phyloP scores from a whole-genome alignment of 768 basidiomycete genomes.

The Pleurotus cornucopiae region DNA sequence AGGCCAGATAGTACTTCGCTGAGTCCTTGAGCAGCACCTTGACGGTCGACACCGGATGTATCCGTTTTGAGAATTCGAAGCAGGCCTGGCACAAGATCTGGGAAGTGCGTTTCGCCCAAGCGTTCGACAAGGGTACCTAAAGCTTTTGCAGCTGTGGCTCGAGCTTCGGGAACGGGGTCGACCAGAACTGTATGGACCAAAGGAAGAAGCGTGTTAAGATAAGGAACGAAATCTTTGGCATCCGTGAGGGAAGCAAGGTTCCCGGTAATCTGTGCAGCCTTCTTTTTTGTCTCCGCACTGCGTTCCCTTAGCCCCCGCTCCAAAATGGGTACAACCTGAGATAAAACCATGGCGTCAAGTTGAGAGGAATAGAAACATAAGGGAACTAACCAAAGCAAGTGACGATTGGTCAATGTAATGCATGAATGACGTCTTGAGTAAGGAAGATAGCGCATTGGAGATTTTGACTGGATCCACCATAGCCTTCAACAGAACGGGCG shows the following conservation, averaged over 20 bases:
- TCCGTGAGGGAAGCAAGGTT: slow-evolving; percentile 90
- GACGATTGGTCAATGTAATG: slow-evolving; percentile 99
- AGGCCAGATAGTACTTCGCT: slow-evolving; percentile 93
- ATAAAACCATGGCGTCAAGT: slow-evolving; percentile 1
- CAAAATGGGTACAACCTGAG: slow-evolving; percentile 87
- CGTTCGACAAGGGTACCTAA: slow-evolving; percentile 96
- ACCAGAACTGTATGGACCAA: slow-evolving; percentile 90
- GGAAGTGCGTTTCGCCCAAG: slow-evolving; percentile 91
- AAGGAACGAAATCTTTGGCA: slow-evolving; percentile 90
- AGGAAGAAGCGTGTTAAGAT: slow-evolving; percentile 84
- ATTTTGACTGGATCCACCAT: slow-evolving; percentile 94
- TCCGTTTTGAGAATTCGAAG: slow-evolving; percentile 87
- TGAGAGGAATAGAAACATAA: background rate
- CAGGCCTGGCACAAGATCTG: slow-evolving; percentile 88
- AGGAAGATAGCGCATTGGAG: slow-evolving; percentile 72
- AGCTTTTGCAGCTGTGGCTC: slow-evolving; percentile 95
- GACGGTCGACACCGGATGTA: slow-evolving; percentile 91
- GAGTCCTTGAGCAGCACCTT: slow-evolving; percentile 96
- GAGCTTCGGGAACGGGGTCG: slow-evolving; percentile 96
- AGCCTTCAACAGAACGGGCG: slow-evolving; percentile 87
- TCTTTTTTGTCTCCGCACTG: slow-evolving; percentile 91
- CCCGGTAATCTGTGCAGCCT: slow-evolving; percentile 96
- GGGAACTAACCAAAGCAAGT: slow-evolving; percentile 70
- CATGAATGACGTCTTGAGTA: slow-evolving; percentile 93
- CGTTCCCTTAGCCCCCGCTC: slow-evolving; percentile 91